phyloP scores from a whole-genome alignment of 139 green algal genomes.

The Chlamydomonas eustigma region DNA sequence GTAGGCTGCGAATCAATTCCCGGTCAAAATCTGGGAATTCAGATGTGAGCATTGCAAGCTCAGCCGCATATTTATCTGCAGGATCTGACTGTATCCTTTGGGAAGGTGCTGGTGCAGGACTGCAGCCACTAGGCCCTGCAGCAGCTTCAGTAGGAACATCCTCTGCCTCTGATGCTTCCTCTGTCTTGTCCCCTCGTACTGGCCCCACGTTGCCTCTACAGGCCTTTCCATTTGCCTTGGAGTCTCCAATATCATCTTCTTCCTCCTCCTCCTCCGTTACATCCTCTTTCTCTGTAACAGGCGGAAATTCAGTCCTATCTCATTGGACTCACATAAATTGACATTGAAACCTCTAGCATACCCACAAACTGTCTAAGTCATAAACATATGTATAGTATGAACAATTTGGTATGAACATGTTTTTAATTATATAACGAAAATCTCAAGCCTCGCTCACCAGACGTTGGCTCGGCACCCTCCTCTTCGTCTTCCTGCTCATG shows the following conservation, averaged over 20 bases:
- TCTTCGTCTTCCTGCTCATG: slow-evolving; percentile 5
- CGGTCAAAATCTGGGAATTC: slow-evolving; percentile 18
- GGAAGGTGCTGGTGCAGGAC: background rate
- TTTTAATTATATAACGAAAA: too few species aligned
- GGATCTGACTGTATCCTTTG: background rate
- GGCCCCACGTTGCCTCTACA: background rate
- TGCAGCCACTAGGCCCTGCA: background rate
- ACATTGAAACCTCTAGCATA: too few species aligned
- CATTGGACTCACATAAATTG: too few species aligned
- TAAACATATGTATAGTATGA: too few species aligned
- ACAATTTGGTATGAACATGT: too few species aligned
- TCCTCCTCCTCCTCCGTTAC: background rate
- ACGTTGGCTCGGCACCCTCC: too few species aligned
- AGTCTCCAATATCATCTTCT: background rate
- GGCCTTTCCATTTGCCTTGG: background rate
- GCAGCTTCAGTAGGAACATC: too few species aligned
- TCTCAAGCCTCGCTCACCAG: too few species aligned
- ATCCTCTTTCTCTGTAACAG: slow-evolving; percentile 4
- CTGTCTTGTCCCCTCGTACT: background rate
- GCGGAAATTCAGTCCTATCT: too few species aligned
- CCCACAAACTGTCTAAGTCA: too few species aligned
- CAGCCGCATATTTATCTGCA: slow-evolving; percentile 2
- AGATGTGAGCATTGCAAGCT: background rate
- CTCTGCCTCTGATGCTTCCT: background rate
- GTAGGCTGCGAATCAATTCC: slow-evolving; percentile 11